A percentile compares a stretch with the other conserved stretches of the same genome.
phyloP scores from a whole-genome alignment of 2,329 filamentous ascomycete genomes.

The Xylariaceae sp. region DNA sequence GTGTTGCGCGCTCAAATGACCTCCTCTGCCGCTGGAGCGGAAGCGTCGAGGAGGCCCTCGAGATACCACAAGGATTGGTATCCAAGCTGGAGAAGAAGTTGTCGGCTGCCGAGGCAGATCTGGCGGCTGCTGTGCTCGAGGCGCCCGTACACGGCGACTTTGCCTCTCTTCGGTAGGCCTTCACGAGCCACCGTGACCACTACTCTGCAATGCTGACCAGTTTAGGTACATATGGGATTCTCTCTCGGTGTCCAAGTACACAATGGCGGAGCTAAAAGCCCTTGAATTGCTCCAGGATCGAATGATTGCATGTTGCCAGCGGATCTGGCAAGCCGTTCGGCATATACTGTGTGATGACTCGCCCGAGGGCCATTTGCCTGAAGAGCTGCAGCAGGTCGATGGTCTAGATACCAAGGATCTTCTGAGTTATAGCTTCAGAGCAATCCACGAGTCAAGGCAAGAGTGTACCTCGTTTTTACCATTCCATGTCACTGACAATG shows the following conservation, averaged over 20 bases:
- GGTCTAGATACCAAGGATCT: conserved; percentile 79
- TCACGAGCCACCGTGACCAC: background rate
- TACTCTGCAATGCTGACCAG: conserved; percentile 3
- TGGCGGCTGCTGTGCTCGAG: conserved; percentile 58
- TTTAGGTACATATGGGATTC: conserved; percentile 47
- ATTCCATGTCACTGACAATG: conserved; percentile 14
- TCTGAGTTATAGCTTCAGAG: conserved; percentile 89
- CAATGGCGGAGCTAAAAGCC: conserved; percentile 25
- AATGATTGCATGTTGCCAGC: conserved; percentile 52
- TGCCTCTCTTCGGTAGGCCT: conserved; percentile 53
- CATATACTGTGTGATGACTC: conserved; percentile 86
- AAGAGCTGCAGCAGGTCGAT: conserved; percentile 64
- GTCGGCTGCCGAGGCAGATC: conserved; percentile 51
- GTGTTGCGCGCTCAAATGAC: conserved; percentile 70
- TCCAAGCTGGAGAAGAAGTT: conserved; percentile 58
- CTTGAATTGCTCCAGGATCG: conserved; percentile 41
- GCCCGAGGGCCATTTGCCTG: conserved; percentile 77
- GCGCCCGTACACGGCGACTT: conserved; percentile 64
- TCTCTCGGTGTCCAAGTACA: conserved; percentile 33
- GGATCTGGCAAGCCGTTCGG: conserved; percentile 71
- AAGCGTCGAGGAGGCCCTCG: conserved; percentile 32
- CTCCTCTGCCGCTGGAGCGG: conserved; percentile 55
- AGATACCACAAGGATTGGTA: conserved; percentile 51
- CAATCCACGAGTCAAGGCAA: conserved; percentile 88
- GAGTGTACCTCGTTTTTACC: conserved; percentile 7